A percentile compares a stretch with the other conserved stretches of the same genome.
These are phyloP conservation scores for Arachis monticola DNA, from an alignment of 331 rosid genomes.

Conservation along the genomic window DNA sequence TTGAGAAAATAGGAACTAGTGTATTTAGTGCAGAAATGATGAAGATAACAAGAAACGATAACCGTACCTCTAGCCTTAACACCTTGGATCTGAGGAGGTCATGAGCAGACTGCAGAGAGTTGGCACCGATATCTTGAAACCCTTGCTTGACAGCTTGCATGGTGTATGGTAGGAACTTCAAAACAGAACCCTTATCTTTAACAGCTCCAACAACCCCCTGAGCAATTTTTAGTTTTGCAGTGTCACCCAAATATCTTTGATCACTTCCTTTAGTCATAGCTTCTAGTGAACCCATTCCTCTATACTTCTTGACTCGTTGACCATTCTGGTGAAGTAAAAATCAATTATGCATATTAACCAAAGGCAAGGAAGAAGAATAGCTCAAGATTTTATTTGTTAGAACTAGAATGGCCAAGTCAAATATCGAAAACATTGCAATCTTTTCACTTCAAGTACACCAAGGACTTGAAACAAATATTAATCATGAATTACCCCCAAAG, in stretches of 20 bases:
- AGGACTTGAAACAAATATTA: too few species aligned
- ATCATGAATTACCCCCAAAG: neutral
- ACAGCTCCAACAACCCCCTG: slow-evolving; percentile 98
- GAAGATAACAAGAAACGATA: too few species aligned
- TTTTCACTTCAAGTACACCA: neutral
- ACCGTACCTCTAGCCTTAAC: slow-evolving; percentile 86
- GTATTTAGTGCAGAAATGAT: too few species aligned
- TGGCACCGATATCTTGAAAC: slow-evolving; percentile 95
- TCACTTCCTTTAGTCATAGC: slow-evolving; percentile 98
- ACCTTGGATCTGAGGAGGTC: slow-evolving; percentile 73
- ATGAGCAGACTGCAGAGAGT: slow-evolving; percentile 81
- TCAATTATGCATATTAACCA: slow-evolving; percentile 9
- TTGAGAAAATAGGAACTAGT: too few species aligned
- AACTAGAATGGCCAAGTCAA: neutral
- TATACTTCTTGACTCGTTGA: slow-evolving; percentile 68
- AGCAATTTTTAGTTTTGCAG: slow-evolving; percentile 86
- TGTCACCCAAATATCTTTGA: slow-evolving; percentile 82
- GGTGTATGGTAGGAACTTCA: slow-evolving; percentile 89
- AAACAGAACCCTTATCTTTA: slow-evolving; percentile 88
- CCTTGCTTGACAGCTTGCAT: slow-evolving; percentile 97
- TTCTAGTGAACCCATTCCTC: slow-evolving; percentile 99
- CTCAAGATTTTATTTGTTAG: neutral
- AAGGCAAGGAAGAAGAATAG: slow-evolving; percentile 9
- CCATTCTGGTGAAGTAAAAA: slow-evolving; percentile 65
- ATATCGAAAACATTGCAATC: neutral